Base-by-base conservation (phyloP, 495 filamentous ascomycete species). In the Pseudomonodictys pantanalensis region DNA sequence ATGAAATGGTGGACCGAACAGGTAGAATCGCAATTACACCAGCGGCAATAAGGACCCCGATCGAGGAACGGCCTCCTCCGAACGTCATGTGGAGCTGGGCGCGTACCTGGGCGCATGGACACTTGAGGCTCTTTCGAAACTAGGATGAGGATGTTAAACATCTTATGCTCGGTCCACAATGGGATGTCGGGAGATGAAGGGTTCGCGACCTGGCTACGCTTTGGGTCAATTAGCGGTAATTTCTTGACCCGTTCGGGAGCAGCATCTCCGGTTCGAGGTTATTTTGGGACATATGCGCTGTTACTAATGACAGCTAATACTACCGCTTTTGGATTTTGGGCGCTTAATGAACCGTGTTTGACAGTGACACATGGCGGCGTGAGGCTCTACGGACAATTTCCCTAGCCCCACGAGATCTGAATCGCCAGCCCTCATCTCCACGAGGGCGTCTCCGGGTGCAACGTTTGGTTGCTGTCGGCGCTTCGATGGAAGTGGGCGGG, bases 1-100 rank as follows among this genome's bases (percentile, higher is more conserved):
- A 71, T 72, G 51, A 72, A 80, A 26, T 97, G 92, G 92, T 96
- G 90, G 89, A 17, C 38, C 4, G 61, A 61, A 11, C 29, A 53
- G 45, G 65, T 68, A 38, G 65, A 68, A 49, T 24, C n/a, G 41
- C 63, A 62, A 54, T 66, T 66, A 45, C 63, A 58, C 52, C 46
- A 58, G 63, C 63, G 63, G 52, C 42, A 66, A 66, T 20, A 23
- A 42, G 18, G 17, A 39, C 20, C 12, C 18, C 17, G 8, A 20
- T 32, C 26, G 26, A 25, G 15, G 33, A 15, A 32, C 2, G 25
- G 35, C 15, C 2, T 8, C 26, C 38, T 33, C 49, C 45, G 10
- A 45, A 38, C 25, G n/a, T 22, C 9, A 49, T 22, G 28, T 53
- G 12, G 22, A 29, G 46, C 12, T 48, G 63, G 63, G 63, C 57